Evolutionary conservation across 2,329 filamentous ascomycete genomes (phyloP).

Genomic region (Ascochyta clinopodiicola): DNA sequence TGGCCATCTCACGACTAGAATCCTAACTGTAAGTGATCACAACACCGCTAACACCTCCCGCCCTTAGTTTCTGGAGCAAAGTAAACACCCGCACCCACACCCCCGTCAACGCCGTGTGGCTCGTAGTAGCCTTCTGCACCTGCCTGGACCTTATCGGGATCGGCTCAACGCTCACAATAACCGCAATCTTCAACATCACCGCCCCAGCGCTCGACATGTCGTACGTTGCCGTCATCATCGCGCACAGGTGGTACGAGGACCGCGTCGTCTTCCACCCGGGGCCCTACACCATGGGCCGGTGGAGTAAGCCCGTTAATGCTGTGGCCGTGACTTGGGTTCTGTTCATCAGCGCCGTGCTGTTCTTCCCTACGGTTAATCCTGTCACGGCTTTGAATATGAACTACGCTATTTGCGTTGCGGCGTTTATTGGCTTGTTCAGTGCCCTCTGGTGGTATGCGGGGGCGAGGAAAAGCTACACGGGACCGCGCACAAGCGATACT

Average conservation of each 20-base stretch:
- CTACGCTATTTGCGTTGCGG: slow-evolving; percentile 55
- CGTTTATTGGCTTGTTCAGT: slow-evolving; percentile 58
- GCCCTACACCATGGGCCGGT: slow-evolving; percentile 63
- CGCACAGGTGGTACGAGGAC: slow-evolving; percentile 61
- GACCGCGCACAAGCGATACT: slow-evolving; percentile 64
- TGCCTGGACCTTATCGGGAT: slow-evolving; percentile 61
- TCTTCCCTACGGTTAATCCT: slow-evolving; percentile 55
- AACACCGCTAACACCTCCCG: slow-evolving; percentile 23
- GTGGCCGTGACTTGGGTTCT: slow-evolving; percentile 66
- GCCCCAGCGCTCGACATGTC: slow-evolving; percentile 58
- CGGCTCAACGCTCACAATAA: slow-evolving; percentile 59
- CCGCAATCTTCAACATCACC: slow-evolving; percentile 57
- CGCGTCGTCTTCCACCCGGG: slow-evolving; percentile 62
- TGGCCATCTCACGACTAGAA: neutral
- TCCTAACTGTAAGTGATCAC: neutral
- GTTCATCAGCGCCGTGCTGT: slow-evolving; percentile 68
- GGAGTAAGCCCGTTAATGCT: slow-evolving; percentile 62
- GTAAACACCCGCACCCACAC: slow-evolving; percentile 63
- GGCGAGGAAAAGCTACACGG: slow-evolving; percentile 60
- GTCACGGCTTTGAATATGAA: slow-evolving; percentile 57
- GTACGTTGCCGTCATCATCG: slow-evolving; percentile 67
- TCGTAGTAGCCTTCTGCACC: slow-evolving; percentile 65
- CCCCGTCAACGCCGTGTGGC: slow-evolving; percentile 69
- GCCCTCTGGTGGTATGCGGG: slow-evolving; percentile 54
- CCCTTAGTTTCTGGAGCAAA: slow-evolving; percentile 57